Conservation (phyloP, 192 early-diverging fungal genomes). For the Gaertneriomyces semiglobifer region DNA sequence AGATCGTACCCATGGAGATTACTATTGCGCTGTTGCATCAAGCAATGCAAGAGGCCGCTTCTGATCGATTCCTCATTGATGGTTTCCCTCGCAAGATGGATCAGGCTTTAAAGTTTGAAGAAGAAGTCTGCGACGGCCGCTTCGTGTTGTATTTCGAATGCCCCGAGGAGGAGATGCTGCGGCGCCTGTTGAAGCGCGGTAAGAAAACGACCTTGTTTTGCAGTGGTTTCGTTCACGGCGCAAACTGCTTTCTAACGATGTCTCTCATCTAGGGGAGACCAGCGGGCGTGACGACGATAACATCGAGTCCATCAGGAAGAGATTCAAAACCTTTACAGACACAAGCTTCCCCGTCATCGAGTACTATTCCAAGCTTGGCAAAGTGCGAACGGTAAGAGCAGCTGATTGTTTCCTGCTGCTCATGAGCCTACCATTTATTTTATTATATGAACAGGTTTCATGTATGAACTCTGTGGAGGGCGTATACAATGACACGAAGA, state of each 20-base stretch:
- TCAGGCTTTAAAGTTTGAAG: constrained; percentile 92
- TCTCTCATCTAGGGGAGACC: constrained; percentile 66
- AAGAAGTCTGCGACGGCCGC: constrained; percentile 58
- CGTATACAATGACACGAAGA: constrained; percentile 33
- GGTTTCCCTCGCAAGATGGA: constrained; percentile 95
- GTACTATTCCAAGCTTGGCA: constrained; percentile 67
- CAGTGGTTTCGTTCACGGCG: neutral
- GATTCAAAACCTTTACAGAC: constrained; percentile 83
- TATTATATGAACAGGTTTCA: constrained; percentile 19
- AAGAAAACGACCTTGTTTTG: neutral
- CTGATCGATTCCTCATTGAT: constrained; percentile 84
- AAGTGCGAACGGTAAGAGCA: constrained; percentile 69
- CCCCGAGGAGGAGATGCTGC: constrained; percentile 86
- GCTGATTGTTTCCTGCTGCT: constrained; percentile 21
- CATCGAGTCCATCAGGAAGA: constrained; percentile 91
- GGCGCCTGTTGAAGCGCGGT: constrained; percentile 86
- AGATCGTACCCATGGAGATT: constrained; percentile 95
- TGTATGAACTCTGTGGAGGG: constrained; percentile 30
- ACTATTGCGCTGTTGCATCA: constrained; percentile 88
- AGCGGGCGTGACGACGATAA: constrained; percentile 94
- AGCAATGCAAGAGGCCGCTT: constrained; percentile 72
- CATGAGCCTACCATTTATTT: constrained; percentile 52
- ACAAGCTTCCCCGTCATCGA: constrained; percentile 90
- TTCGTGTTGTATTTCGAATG: constrained; percentile 83
- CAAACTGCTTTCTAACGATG: constrained; percentile 2